phyloP scores from a whole-genome alignment of 345 rosid genomes.

The Moricandia arvensis region DNA sequence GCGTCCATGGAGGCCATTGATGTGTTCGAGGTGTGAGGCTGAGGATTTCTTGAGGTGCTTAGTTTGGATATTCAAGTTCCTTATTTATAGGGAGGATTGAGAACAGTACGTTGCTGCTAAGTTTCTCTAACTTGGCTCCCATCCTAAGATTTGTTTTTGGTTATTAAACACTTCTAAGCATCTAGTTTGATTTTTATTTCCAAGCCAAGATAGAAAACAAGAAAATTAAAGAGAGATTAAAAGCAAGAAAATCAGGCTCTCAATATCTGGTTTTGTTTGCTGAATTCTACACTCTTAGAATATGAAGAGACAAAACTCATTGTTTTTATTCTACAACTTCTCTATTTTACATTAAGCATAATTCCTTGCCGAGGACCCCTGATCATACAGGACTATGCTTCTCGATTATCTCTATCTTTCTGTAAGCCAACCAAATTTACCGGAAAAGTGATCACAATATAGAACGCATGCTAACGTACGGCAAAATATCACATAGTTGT shows the following conservation, averaged over 20 bases:
- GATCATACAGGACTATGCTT: background rate
- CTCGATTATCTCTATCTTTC: background rate
- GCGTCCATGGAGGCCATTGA: constrained; percentile 46
- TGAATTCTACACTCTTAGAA: background rate
- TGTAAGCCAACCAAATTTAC: background rate
- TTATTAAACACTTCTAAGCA: constrained; percentile 54
- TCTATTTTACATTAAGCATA: background rate
- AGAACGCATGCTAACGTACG: background rate
- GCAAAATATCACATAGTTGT: background rate
- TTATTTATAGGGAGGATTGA: constrained; percentile 47
- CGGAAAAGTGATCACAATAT: background rate
- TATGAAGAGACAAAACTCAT: background rate
- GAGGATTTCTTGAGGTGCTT: constrained; percentile 5
- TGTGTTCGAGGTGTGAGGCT: constrained; percentile 25
- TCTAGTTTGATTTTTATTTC: background rate
- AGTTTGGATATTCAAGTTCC: constrained; percentile 15
- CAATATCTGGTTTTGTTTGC: background rate
- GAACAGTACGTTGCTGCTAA: constrained; percentile 34
- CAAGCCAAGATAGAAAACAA: constrained; percentile 16
- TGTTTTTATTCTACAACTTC: background rate
- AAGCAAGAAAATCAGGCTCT: constrained; percentile 14
- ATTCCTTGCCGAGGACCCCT: background rate
- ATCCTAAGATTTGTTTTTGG: constrained; percentile 61
- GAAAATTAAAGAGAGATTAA: constrained; percentile 7
- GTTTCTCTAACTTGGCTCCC: constrained; percentile 54